Conservation (phyloP, 2,329 filamentous ascomycete species). For the Myriosclerotinia scirpicola region DNA sequence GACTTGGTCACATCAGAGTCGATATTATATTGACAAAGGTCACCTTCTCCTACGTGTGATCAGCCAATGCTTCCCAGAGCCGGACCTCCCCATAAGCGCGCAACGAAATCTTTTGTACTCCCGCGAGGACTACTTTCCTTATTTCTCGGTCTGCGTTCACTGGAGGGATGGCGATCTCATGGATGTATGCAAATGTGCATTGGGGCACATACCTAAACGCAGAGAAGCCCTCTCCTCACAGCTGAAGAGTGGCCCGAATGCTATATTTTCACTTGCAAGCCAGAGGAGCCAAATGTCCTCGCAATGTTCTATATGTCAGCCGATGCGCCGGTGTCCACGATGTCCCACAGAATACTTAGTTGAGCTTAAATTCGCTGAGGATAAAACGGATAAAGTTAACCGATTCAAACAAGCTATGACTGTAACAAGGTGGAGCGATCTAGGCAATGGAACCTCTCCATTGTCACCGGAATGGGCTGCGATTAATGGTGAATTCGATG, state of each 20-base stretch:
- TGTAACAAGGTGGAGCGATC: constrained; percentile 61
- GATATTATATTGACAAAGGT: constrained; percentile 54
- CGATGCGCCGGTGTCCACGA: constrained; percentile 60
- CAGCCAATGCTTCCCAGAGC: constrained; percentile 53
- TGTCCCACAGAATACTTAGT: constrained; percentile 63
- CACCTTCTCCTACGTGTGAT: constrained; percentile 59
- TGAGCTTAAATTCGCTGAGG: constrained; percentile 59
- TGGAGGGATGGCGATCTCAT: constrained; percentile 62
- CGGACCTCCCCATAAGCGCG: constrained; percentile 51
- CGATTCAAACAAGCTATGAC: constrained; percentile 60
- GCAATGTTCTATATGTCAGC: constrained; percentile 55
- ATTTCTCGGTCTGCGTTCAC: constrained; percentile 61
- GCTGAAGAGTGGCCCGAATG: constrained; percentile 36
- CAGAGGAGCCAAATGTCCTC: constrained; percentile 47
- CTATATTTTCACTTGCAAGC: constrained; percentile 28
- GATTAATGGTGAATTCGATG: constrained; percentile 47
- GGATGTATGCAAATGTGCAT: constrained; percentile 59
- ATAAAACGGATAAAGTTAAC: constrained; percentile 46
- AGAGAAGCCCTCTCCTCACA: constrained; percentile 42
- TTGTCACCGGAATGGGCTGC: constrained; percentile 55
- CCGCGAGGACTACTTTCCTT: constrained; percentile 60
- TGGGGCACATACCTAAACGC: constrained; percentile 55
- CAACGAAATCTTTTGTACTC: constrained; percentile 58
- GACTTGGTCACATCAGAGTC: constrained; percentile 54
- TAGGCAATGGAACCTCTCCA: constrained; percentile 55